Evolutionary conservation across 257 asterid genomes (phyloP).

Genomic region (Solanum lycopersicoides): DNA sequence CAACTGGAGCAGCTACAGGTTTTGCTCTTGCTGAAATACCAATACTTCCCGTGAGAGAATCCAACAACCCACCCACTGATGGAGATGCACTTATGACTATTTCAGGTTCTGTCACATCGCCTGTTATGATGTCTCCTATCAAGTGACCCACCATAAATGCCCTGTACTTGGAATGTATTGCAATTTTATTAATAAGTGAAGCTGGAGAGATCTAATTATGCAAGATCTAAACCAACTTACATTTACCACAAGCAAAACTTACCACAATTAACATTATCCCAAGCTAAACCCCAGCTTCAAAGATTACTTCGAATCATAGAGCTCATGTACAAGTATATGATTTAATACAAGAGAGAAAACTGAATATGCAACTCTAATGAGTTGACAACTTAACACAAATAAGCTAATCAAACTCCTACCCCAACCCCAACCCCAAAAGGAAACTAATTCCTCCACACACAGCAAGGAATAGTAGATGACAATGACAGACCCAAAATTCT

Average conservation of each 20-base stretch:
- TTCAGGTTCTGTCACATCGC: conserved; percentile 82
- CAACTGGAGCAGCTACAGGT: conserved; percentile 71
- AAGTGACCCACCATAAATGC: conserved; percentile 67
- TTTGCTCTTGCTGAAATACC: conserved; percentile 89
- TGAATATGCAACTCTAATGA: not conserved
- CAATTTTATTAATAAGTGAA: not conserved
- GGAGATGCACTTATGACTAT: conserved; percentile 71
- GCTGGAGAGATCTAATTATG: not conserved
- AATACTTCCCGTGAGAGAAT: conserved; percentile 91
- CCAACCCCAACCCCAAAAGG: not conserved
- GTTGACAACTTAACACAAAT: not conserved
- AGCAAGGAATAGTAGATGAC: not conserved
- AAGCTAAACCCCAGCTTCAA: not conserved
- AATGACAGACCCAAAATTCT: not conserved
- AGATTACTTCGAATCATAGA: not conserved
- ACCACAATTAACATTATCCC: not conserved
- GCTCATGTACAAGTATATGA: not conserved
- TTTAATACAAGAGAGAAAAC: not conserved
- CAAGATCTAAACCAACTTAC: not conserved
- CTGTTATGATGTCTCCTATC: conserved; percentile 73
- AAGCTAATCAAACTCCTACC: not conserved
- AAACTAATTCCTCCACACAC: not conserved
- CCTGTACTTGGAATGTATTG: conserved; percentile 31
- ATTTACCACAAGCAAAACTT: not conserved
- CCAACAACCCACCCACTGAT: conserved; percentile 88